Base-by-base conservation (phyloP, 148 eudicot genomes). In the Arctostaphylos glauca region DNA sequence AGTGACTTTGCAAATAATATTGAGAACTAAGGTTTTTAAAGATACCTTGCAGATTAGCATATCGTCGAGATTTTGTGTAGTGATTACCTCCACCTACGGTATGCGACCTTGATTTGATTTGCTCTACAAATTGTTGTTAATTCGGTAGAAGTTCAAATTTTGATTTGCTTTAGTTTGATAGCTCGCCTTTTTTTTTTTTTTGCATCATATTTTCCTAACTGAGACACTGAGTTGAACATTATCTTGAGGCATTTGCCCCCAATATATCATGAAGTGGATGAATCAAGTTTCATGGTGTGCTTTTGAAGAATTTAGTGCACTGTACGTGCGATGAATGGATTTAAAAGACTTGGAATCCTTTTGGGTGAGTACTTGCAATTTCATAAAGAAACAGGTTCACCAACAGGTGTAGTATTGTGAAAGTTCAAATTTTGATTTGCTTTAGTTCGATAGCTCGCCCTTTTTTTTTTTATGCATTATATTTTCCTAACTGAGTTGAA, bases 231-330 rank as follows among this genome's bases (percentile, higher is more conserved):
- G 50, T 43, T 46, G 80, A 25, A 58, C 41, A 43, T 78, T 9
- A 58, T 58, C 18, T 60, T 8, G 6, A 59, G 73, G 25, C 0
- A n/a, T n/a, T 59, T 7, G 14, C 10, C 44, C 15, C 18, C 12
- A 31, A 5, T 25, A 23, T 46, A 6, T 13, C 43, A 53, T 76
- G 43, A 15, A 53, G 15, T 76, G 10, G 15, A 2, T 18, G 48
- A 53, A 76, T 76, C n/a, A 25, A 76, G 62, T 15, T 55, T 76
- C 41, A 6, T 76, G n/a, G 31, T 53, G 46, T 74, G 78, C 41
- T 74, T 67, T 49, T 48, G 55, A 49, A 74, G 77, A 21, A 12
- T 74, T 74, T 23, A 21, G n/a, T 74, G 56, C 56, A 3, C 54
- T 25, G n/a, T 4, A 5, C 7, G 16, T 21, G 58, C 31, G 3